Conservation (phyloP, 2,329 filamentous ascomycete genomes). For the Cordyceps sp. region DNA sequence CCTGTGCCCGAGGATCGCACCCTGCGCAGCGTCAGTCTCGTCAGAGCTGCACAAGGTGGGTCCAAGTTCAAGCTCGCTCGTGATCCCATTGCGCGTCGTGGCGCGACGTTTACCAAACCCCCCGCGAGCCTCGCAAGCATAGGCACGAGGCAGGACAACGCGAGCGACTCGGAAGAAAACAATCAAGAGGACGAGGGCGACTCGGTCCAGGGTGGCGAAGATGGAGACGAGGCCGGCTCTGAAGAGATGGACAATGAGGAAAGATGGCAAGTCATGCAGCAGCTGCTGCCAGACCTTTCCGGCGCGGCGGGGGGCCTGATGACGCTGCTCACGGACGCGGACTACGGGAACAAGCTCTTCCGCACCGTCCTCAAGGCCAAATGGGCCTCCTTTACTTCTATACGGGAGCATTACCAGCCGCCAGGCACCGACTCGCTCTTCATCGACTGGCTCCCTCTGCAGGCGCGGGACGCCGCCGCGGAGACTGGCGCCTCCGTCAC, state of each 20-base stretch:
- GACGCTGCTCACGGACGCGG: neutral
- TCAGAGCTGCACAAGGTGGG: too few relatives aligned
- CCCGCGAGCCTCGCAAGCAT: neutral
- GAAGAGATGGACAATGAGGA: neutral
- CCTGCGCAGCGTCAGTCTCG: too few relatives aligned
- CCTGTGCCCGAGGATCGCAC: too few relatives aligned
- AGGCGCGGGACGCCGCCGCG: too few relatives aligned
- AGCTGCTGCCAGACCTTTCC: slow-evolving; percentile 1
- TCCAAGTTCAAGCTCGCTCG: too few relatives aligned
- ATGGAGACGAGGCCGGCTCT: neutral
- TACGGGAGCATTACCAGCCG: neutral
- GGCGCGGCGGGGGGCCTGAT: slow-evolving; percentile 2
- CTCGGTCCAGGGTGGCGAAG: neutral
- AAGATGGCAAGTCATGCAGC: neutral
- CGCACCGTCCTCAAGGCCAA: neutral
- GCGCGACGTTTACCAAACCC: too few relatives aligned
- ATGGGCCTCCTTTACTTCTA: too few relatives aligned
- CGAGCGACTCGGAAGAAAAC: neutral
- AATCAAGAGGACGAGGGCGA: neutral
- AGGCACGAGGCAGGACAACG: neutral
- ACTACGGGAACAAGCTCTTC: neutral
- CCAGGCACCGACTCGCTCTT: slow-evolving; percentile 6
- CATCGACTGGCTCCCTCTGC: slow-evolving; percentile 10
- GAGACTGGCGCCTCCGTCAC: neutral
- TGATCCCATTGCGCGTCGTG: too few relatives aligned